These are phyloP conservation scores for Hygrophoropsis aurantiaca DNA, from an alignment of 768 basidiomycete genomes.

Conservation along the genomic window DNA sequence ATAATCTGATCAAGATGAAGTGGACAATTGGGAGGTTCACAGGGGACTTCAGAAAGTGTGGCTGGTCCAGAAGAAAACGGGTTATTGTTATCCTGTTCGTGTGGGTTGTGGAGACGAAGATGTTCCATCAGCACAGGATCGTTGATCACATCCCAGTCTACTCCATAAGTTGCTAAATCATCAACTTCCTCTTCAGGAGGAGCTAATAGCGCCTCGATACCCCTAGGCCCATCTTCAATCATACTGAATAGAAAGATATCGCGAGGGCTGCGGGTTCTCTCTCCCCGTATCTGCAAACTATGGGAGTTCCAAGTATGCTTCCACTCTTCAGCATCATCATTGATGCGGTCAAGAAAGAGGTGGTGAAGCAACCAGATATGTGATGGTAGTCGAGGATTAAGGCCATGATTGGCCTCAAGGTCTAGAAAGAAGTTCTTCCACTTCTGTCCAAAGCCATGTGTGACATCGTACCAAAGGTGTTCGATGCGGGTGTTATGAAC, in stretches of 20 bases:
- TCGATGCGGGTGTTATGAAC: constrained; percentile 43
- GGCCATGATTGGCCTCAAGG: constrained; percentile 34
- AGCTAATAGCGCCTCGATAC: background rate
- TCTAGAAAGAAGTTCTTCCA: constrained; percentile 50
- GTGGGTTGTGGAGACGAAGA: background rate
- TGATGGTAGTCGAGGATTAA: constrained; percentile 20
- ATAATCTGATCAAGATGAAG: background rate
- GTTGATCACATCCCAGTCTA: background rate
- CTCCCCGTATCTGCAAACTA: background rate
- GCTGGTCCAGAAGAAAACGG: background rate
- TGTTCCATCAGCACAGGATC: background rate
- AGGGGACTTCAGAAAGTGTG: background rate
- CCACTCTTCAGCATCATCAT: constrained; percentile 33
- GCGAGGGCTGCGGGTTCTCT: background rate
- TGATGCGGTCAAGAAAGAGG: constrained; percentile 34
- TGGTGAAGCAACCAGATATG: constrained; percentile 43
- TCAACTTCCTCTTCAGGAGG: background rate
- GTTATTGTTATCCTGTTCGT: background rate
- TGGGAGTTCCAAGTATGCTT: constrained; percentile 37
- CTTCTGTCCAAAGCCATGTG: constrained; percentile 32
- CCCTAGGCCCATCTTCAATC: background rate
- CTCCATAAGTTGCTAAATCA: background rate
- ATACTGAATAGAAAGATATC: background rate
- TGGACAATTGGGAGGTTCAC: background rate
- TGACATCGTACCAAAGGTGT: constrained; percentile 39